Conservation (phyloP, 495 filamentous ascomycete genomes). For the Tuber microsphaerosporum region DNA sequence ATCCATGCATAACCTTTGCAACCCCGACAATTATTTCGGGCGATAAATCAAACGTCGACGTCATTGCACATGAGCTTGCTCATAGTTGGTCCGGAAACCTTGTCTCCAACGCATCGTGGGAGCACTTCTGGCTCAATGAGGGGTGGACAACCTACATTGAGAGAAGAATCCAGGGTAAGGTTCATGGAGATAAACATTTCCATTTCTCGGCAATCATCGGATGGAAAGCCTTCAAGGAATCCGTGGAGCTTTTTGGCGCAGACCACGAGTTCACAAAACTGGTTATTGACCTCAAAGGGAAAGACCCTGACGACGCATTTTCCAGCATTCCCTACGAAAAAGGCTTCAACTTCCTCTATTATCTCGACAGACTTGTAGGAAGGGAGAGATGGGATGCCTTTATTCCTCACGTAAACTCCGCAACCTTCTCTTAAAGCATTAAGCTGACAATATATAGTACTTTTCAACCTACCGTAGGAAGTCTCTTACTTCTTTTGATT, state of each 20-base stretch:
- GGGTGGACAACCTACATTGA: conserved; percentile 89
- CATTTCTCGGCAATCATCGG: conserved; percentile 91
- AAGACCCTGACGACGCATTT: conserved; percentile 93
- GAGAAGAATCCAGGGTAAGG: conserved; percentile 58
- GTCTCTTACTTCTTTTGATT: conserved; percentile 85
- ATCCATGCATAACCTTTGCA: conserved; percentile 86
- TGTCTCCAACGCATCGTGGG: conserved; percentile 84
- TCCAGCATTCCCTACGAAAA: conserved; percentile 75
- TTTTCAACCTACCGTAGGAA: conserved; percentile 72
- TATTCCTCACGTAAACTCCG: conserved; percentile 63
- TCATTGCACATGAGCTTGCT: conserved; percentile 88
- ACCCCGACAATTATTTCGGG: conserved; percentile 88
- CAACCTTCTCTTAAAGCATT: neutral
- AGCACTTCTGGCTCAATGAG: conserved; percentile 97
- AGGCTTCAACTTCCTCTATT: conserved; percentile 72
- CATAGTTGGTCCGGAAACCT: conserved; percentile 94
- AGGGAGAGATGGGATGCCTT: conserved; percentile 82
- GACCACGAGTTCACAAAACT: conserved; percentile 91
- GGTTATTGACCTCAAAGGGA: conserved; percentile 73
- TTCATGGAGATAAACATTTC: conserved; percentile 75
- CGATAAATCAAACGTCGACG: conserved; percentile 88
- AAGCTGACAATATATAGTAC: conserved; percentile 49
- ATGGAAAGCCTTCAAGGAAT: conserved; percentile 63
- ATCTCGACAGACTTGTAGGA: conserved; percentile 78
- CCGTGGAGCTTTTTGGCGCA: conserved; percentile 65